phyloP scores from a whole-genome alignment of 2,329 filamentous ascomycete species.

The Colletotrichum spinosum region DNA sequence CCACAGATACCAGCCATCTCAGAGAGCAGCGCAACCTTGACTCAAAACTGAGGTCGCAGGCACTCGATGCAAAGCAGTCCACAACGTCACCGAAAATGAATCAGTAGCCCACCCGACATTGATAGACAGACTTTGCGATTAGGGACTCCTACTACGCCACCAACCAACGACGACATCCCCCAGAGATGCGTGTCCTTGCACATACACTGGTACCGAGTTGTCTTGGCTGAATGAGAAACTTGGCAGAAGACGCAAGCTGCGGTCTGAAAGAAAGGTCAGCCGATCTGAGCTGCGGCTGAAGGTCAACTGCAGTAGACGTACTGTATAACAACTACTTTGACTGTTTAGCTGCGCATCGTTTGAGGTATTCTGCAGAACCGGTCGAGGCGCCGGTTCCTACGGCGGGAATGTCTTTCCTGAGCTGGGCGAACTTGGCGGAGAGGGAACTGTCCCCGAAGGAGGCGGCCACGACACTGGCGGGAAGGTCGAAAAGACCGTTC shows the following conservation, averaged over 20 bases:
- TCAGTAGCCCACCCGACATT: too few relatives aligned
- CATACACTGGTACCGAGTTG: too few relatives aligned
- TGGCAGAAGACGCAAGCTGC: background rate
- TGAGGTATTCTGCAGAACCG: slow-evolving; percentile 35
- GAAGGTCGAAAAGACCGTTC: slow-evolving; percentile 55
- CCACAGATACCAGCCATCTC: too few relatives aligned
- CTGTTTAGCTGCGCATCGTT: slow-evolving; percentile 25
- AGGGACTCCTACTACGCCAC: background rate
- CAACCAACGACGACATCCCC: slow-evolving; percentile 3
- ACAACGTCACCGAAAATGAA: too few relatives aligned
- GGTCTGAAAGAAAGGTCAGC: background rate
- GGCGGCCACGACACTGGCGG: slow-evolving; percentile 54
- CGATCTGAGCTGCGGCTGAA: background rate
- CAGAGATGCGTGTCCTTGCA: background rate
- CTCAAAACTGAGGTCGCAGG: too few relatives aligned
- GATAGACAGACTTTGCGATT: too few relatives aligned
- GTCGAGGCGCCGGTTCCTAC: slow-evolving; percentile 38
- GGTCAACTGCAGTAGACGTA: background rate
- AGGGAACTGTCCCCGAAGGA: slow-evolving; percentile 49
- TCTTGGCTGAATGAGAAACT: background rate
- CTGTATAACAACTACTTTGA: slow-evolving; percentile 12
- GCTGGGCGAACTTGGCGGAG: slow-evolving; percentile 40
- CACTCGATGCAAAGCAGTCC: too few relatives aligned
- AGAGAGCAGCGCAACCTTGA: too few relatives aligned
- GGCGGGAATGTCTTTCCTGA: slow-evolving; percentile 34